Conservation (phyloP, 345 rosid genomes). For the Syzygium oleosum region DNA sequence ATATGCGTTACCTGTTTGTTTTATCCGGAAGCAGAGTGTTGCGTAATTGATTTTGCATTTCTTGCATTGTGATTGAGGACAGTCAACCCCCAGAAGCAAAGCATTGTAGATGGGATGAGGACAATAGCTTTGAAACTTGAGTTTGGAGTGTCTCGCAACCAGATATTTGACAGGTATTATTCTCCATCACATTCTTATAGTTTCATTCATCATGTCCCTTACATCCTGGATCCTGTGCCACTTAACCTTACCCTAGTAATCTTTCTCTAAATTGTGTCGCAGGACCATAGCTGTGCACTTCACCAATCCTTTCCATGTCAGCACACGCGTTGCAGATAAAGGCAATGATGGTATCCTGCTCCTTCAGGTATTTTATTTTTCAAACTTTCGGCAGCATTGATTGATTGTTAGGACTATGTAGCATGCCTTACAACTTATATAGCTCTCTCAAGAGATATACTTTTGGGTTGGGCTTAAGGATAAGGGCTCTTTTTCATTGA, state of each 20-base stretch:
- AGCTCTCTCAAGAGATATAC: not conserved
- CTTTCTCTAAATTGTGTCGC: slow-evolving; percentile 8
- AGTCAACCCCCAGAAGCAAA: slow-evolving; percentile 64
- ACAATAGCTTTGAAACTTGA: slow-evolving; percentile 93
- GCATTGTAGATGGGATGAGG: slow-evolving; percentile 91
- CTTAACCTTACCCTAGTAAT: not conserved
- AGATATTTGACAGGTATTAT: slow-evolving; percentile 77
- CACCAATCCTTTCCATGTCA: slow-evolving; percentile 87
- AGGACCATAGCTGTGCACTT: slow-evolving; percentile 97
- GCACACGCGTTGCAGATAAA: slow-evolving; percentile 69
- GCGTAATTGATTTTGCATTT: slow-evolving; percentile 2
- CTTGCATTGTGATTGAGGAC: slow-evolving; percentile 15
- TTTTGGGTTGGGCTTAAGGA: not conserved
- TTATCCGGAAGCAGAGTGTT: not conserved
- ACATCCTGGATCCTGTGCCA: not conserved
- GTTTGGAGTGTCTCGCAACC: slow-evolving; percentile 87
- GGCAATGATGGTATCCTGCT: slow-evolving; percentile 76
- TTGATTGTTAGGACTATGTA: not conserved
- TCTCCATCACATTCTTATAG: not conserved
- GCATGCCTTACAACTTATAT: not conserved
- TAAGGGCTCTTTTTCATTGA: not conserved
- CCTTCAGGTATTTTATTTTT: slow-evolving; percentile 58
- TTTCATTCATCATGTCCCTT: not conserved
- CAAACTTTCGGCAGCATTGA: not conserved
- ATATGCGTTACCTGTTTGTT: not conserved